Evolutionary conservation across 2,329 filamentous ascomycete species (phyloP).

Genomic region (Penicillium crustosum): DNA sequence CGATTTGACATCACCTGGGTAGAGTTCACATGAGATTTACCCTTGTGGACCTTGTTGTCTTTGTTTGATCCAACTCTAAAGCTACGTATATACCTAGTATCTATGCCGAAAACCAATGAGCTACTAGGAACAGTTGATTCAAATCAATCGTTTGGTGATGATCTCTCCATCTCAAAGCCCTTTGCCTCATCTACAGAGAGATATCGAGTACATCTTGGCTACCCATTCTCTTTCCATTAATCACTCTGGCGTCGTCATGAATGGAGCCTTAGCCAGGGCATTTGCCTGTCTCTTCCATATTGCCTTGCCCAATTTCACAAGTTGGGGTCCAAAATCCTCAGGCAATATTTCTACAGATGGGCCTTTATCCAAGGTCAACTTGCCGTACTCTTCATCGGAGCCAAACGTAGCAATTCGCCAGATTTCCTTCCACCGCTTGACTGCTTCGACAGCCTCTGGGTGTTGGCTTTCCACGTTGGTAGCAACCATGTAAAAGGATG

Average conservation of each 20-base stretch:
- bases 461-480: conserved; percentile 39
- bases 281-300: conserved; percentile 33
- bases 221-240: neutral
- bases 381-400: conserved; percentile 10
- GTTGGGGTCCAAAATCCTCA: conserved; percentile 37
- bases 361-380: conserved; percentile 1
- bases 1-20: too few species aligned
- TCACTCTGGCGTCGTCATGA: neutral
- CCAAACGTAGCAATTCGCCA: conserved; percentile 41
- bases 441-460: conserved; percentile 35
- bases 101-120: neutral
- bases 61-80: too few species aligned
- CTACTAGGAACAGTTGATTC: neutral
- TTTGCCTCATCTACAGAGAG: neutral
- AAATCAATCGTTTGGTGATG: neutral
- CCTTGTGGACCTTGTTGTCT: neutral
- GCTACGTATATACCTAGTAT: too few species aligned
- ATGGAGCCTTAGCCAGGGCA: neutral
- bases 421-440: conserved; percentile 36
- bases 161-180: neutral
- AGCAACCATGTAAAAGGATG: conserved; percentile 57
- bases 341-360: conserved; percentile 30
- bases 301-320: conserved; percentile 32
- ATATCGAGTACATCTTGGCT: neutral
- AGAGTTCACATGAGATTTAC: neutral